Evolutionary conservation across 352 stramenopile genomes (phyloP).

Genomic region (Globisporangium acanthophoron): DNA sequence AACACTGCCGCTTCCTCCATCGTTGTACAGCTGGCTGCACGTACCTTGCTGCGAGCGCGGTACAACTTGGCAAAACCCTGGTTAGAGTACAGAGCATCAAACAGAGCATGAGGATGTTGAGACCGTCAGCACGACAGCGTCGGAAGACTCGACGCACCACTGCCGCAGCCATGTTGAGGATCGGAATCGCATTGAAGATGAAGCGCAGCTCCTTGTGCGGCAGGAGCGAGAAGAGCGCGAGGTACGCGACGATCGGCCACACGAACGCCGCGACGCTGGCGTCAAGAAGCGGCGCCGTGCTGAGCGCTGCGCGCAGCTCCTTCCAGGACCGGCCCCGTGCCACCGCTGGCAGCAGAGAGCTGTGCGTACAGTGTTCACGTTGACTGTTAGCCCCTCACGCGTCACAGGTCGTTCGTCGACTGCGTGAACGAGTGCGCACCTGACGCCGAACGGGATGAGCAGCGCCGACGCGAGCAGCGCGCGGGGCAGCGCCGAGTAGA

Average conservation of each 20-base stretch:
- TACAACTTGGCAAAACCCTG: constrained; percentile 73
- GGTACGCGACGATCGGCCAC: constrained; percentile 80
- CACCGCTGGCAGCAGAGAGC: constrained; percentile 35
- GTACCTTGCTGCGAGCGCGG: constrained; percentile 50
- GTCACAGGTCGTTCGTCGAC: not conserved
- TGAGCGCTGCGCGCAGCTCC: constrained; percentile 30
- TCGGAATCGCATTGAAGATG: constrained; percentile 95
- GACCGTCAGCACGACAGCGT: not conserved
- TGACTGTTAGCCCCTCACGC: not conserved
- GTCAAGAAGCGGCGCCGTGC: constrained; percentile 40
- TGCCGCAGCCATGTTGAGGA: constrained; percentile 92
- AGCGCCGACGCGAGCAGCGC: constrained; percentile 75
- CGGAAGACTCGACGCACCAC: constrained; percentile 40
- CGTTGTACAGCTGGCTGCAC: not conserved
- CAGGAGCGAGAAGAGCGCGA: constrained; percentile 94
- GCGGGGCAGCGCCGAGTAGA: constrained; percentile 92
- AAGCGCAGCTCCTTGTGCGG: constrained; percentile 99
- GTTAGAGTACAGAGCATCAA: not conserved
- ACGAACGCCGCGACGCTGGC: constrained; percentile 44
- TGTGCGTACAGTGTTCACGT: constrained; percentile 8
- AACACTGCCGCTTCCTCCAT: not conserved
- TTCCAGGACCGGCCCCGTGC: constrained; percentile 35
- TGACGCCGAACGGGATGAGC: constrained; percentile 79
- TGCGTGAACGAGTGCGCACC: constrained; percentile 21
- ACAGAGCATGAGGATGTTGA: not conserved